A percentile compares a stretch with the other conserved stretches of the same genome.
phyloP scores from a whole-genome alignment of 23 red algal genomes.

The Gracilaria gracilis region DNA sequence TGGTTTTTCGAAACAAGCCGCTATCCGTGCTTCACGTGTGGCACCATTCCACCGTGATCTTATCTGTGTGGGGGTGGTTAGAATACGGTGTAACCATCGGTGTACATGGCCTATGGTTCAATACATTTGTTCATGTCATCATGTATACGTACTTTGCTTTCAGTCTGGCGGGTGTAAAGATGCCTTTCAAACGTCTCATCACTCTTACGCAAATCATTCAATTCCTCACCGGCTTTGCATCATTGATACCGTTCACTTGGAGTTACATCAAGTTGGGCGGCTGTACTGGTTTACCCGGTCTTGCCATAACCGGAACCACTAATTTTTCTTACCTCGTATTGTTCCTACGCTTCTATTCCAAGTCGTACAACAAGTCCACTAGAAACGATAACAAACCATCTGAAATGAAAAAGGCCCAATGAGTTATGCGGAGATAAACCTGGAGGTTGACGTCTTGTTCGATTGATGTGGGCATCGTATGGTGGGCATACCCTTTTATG shows the following conservation, averaged over 20 bases:
- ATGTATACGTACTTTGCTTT: constrained; percentile 95
- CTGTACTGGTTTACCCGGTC: constrained; percentile 81
- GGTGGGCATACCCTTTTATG: too few relatives aligned
- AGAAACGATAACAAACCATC: background rate
- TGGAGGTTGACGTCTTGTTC: too few relatives aligned
- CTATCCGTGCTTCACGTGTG: constrained; percentile 92
- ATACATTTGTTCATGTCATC: constrained; percentile 88
- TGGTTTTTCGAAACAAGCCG: constrained; percentile 69
- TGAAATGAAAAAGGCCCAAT: background rate
- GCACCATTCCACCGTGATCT: constrained; percentile 90
- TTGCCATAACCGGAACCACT: constrained; percentile 68
- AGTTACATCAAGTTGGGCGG: constrained; percentile 1
- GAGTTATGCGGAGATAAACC: background rate
- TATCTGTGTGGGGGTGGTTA: constrained; percentile 88
- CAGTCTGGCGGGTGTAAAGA: constrained; percentile 38
- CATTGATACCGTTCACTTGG: constrained; percentile 67
- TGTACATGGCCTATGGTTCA: constrained; percentile 88
- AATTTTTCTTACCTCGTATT: constrained; percentile 90
- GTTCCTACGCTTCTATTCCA: constrained; percentile 90
- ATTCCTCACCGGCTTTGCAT: constrained; percentile 87
- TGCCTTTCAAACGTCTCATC: constrained; percentile 73
- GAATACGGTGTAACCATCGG: constrained; percentile 73
- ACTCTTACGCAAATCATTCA: constrained; percentile 93
- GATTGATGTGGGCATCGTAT: too few relatives aligned
- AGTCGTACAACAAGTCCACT: constrained; percentile 63